Percentiles rank a stretch among this genome's conserved stretches.
These are phyloP conservation scores for Thuja plicata DNA, from an alignment of 83 land plant genomes.

Conservation along the genomic window DNA sequence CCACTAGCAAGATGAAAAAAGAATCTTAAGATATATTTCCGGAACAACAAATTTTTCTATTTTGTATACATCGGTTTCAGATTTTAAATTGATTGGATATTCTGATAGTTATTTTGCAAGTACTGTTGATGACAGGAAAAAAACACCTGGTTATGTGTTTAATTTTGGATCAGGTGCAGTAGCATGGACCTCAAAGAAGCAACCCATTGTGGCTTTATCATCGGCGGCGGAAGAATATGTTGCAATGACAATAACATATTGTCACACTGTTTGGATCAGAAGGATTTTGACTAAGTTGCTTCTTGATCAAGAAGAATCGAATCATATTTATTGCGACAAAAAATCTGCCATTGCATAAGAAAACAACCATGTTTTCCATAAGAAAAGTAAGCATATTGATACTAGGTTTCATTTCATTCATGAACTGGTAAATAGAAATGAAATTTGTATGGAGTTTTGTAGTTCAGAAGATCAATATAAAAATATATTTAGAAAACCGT, in stretches of 20 bases:
- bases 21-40: no score
- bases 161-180: no score
- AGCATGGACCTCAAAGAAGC: conserved; percentile 5
- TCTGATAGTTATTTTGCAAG: neutral
- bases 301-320: neutral
- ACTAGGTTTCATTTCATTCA: neutral
- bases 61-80: no score
- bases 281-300: neutral
- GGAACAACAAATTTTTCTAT: no score
- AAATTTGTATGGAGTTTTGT: neutral
- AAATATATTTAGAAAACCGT: neutral
- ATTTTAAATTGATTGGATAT: neutral
- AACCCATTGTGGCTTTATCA: neutral
- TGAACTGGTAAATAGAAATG: neutral
- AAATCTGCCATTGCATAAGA: neutral
- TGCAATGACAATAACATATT: neutral
- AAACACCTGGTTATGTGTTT: neutral
- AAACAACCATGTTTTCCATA: neutral
- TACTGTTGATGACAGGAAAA: neutral
- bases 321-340: neutral
- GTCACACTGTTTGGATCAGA: neutral
- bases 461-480: neutral
- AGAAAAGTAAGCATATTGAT: neutral
- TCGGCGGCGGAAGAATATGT: neutral
- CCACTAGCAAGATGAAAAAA: no score